Evolutionary conservation across 148 eudicot species (phyloP).

Genomic region (Linanthus parryae): DNA sequence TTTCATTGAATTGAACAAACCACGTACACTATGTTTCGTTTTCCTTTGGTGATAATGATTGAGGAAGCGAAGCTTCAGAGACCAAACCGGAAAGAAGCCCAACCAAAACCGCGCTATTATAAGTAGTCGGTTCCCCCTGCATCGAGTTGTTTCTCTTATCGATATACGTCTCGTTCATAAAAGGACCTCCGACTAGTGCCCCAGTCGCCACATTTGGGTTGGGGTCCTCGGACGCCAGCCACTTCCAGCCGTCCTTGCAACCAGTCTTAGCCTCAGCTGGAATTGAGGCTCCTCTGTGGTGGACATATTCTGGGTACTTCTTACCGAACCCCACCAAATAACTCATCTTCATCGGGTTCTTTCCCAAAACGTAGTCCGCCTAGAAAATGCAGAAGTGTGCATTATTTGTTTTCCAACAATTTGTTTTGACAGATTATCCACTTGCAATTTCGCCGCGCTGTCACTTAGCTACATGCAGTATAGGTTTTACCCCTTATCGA

Average conservation of each 20-base stretch:
- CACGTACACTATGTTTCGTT: too few relatives aligned
- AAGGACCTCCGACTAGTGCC: slow-evolving; percentile 85
- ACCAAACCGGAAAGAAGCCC: slow-evolving; percentile 83
- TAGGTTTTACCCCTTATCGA: too few relatives aligned
- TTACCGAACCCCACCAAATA: slow-evolving; percentile 87
- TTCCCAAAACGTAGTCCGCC: slow-evolving; percentile 81
- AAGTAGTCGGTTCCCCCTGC: slow-evolving; percentile 87
- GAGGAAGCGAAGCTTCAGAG: slow-evolving; percentile 64
- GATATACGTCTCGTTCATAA: slow-evolving; percentile 52
- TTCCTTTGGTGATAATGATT: slow-evolving; percentile 35
- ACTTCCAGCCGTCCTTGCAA: slow-evolving; percentile 62
- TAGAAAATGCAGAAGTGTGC: slow-evolving; percentile 11
- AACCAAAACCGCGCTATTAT: slow-evolving; percentile 71
- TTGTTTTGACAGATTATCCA: too few relatives aligned
- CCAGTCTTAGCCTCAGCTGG: slow-evolving; percentile 48
- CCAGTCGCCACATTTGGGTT: slow-evolving; percentile 82
- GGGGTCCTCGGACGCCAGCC: slow-evolving; percentile 49
- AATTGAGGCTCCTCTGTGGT: slow-evolving; percentile 93
- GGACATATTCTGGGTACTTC: slow-evolving; percentile 68
- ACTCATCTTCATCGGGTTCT: slow-evolving; percentile 80
- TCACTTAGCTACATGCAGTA: too few relatives aligned
- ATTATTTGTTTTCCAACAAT: too few relatives aligned
- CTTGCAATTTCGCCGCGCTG: too few relatives aligned
- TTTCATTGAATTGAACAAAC: too few relatives aligned
- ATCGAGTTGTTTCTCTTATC: slow-evolving; percentile 79